Base-by-base conservation (phyloP, 306 rosid genomes). In the Fragaria iinumae region DNA sequence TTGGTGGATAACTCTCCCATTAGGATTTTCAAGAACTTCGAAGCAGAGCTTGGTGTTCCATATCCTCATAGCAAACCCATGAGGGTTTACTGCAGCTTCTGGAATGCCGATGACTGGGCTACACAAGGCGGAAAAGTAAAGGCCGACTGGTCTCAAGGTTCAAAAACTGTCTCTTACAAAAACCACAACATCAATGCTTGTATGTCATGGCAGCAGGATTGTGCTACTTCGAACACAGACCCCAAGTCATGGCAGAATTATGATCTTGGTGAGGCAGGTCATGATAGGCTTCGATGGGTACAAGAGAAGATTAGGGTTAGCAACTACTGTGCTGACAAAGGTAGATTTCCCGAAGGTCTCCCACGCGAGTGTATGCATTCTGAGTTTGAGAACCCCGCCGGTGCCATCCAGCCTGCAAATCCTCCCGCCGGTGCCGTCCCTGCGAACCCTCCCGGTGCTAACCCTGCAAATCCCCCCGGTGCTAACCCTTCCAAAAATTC, bases 121-220 rank as follows among this genome's bases (percentile, higher is more conserved):
- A 82, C 88, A 1, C 81, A 82, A 75, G 90, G 90, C 8, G 87
- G 86, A 16, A 69, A 39, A 1, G 86, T 84, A 67, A 86, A 80
- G 75, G 83, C 84, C 8, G 84, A 86, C 38, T 86, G 89, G 89
- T 69, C 84, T 0, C 3, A 69, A 65, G 89, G 86, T 11, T 82
- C 89, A 39, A 82, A 80, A 83, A 77, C 82, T 11, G 89, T 81
- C 27, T 64, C 71, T 27, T 85, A 82, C 75, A 80, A 67, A 69
- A 80, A 85, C 75, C 77, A 69, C 48, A 71, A 64, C 39, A 82
- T 80, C 78, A 69, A 74, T 38, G 88, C 77, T 8, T 82, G 86
- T 7, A 60, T 79, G 41, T 59, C 62, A 7, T 11, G 49, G 13
- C 45, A 5, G 57, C 82, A 4, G 67, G 73, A 16, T 2, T 67